These are phyloP conservation scores for Trichothecium sympodiale DNA, from an alignment of 2,329 filamentous ascomycete genomes.

Conservation along the genomic window DNA sequence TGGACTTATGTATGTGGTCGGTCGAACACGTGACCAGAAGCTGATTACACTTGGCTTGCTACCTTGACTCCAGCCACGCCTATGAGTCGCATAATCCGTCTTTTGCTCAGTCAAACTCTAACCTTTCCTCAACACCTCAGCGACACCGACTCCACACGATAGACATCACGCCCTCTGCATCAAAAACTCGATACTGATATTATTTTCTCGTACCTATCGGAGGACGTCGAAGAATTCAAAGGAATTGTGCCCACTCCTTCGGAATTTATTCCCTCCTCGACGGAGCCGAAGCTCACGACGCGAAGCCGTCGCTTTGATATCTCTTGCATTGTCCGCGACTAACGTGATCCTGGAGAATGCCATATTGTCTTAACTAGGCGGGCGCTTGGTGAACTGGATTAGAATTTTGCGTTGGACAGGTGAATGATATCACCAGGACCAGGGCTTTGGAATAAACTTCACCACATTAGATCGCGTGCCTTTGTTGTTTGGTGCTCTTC, in stretches of 20 bases:
- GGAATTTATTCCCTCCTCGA: too few relatives aligned
- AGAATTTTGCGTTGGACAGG: background rate
- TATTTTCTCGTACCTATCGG: too few relatives aligned
- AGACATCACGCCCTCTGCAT: background rate
- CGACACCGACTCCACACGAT: background rate
- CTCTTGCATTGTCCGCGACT: background rate
- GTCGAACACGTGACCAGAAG: too few relatives aligned
- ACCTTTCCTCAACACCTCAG: background rate
- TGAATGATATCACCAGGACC: conserved; percentile 5
- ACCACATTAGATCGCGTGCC: conserved; percentile 13
- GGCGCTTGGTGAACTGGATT: background rate
- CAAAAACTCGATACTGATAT: background rate
- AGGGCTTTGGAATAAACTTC: conserved; percentile 18
- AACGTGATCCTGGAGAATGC: background rate
- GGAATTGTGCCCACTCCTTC: background rate
- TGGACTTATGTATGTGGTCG: too few relatives aligned
- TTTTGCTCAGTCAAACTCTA: too few relatives aligned
- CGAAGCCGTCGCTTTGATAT: background rate
- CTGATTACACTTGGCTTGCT: too few relatives aligned
- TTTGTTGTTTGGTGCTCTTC: conserved; percentile 9
- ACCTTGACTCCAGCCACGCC: too few relatives aligned
- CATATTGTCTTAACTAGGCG: too few relatives aligned
- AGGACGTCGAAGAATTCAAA: too few relatives aligned
- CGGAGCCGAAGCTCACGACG: too few relatives aligned
- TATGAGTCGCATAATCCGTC: too few relatives aligned